Evolutionary conservation across 345 rosid genomes (phyloP).

Genomic region (Noccaea bulbosa): DNA sequence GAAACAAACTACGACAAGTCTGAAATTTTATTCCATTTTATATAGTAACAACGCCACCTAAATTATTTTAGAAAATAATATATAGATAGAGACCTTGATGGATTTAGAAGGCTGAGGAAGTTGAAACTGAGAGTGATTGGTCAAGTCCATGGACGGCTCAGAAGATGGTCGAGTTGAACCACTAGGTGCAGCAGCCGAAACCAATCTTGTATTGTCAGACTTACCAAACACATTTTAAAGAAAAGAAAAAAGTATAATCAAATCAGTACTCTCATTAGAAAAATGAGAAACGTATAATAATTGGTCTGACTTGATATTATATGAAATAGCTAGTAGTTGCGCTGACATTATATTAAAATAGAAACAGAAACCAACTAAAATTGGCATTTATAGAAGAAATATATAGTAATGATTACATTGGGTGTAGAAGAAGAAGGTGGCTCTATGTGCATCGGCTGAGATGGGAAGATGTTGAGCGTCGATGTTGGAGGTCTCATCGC

Average conservation of each 20-base stretch:
- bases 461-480: conserved; percentile 94
- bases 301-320: conserved; percentile 39
- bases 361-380: conserved; percentile 40
- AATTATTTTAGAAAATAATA: neutral
- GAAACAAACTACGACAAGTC: conserved; percentile 18
- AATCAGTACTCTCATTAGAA: conserved; percentile 31
- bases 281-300: conserved; percentile 36
- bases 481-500: conserved; percentile 96
- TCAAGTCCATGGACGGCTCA: conserved; percentile 65
- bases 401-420: conserved; percentile 18
- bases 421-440: conserved; percentile 55
- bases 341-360: conserved; percentile 41
- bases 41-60: conserved; percentile 8
- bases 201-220: conserved; percentile 45
- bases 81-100: conserved; percentile 51
- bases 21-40: conserved; percentile 21
- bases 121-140: conserved; percentile 48
- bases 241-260: conserved; percentile 22
- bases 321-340: conserved; percentile 46
- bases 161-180: conserved; percentile 58
- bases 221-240: conserved; percentile 42
- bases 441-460: conserved; percentile 92
- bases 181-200: conserved; percentile 51
- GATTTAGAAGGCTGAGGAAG: conserved; percentile 51
- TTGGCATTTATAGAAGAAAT: conserved; percentile 27